Evolutionary conservation across 2,329 filamentous ascomycete genomes (phyloP), one percentile per base, ranked within the genome.

Genomic region (Xylariomycetidae sp.): DNA sequence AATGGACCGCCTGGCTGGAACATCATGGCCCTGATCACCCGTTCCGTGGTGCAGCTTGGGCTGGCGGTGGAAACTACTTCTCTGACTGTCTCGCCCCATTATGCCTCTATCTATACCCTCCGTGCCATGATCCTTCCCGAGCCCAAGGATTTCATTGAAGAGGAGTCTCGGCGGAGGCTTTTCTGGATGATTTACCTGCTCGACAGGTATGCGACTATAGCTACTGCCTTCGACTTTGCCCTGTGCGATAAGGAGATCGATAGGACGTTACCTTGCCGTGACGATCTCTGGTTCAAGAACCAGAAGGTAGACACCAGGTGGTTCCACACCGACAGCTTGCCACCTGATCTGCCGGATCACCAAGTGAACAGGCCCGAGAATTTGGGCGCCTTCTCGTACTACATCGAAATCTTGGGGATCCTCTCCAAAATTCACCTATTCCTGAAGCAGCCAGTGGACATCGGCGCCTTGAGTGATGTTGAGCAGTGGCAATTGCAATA

Each of bases 131-230:
- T 90, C 3, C 67, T 95, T 0, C 84, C 87, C 0, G 87, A 94
- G 40, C 75, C 89, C 0, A 79, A 77, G 31, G 84, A 87, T 40
- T 95, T 89, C 58, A 82, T 94, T 35, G 88, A 95, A 54, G 89
- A 95, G 40, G 89, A 95, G 57, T 84, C 85, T 25, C 71, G 88
- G 18, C 74, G 89, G 18, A 72, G 89, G 17, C 66, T 95, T 1
- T 94, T 95, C 58, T 95, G 89, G 89, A 90, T 93, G 79, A 80
- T 94, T 9, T 95, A 94, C 53, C 64, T 95, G 10, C 70, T 95
- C 5, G 89, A 95, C 55, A 74, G 89, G 31, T 95, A 94, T 53
- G 87, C 87, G 1, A 95, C 88, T 1, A 81, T 95, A 35, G 82
- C 87, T 1, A 95, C 89, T 0, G 87, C 89, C 0, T 95, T 95